Percentiles rank a stretch among this genome's conserved stretches.
Conservation (phyloP, 371 early-diverging fungal genomes). For the Actinomortierella wolfii region DNA sequence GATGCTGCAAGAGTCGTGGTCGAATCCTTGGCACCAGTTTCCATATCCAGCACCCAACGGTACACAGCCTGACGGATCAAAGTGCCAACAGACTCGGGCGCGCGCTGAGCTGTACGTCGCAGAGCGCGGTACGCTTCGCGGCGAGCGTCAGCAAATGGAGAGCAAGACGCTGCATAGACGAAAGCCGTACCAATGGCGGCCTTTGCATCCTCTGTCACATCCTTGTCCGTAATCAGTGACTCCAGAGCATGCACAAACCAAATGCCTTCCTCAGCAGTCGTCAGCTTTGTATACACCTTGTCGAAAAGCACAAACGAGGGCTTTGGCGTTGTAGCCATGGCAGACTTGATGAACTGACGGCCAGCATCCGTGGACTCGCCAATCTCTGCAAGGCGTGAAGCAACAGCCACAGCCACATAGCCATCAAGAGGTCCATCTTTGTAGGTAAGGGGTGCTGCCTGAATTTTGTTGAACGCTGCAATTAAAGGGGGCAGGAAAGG, state of each 20-base stretch:
- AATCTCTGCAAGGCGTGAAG: conserved; percentile 23
- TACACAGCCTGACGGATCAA: conserved; percentile 55
- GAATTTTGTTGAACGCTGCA: conserved; percentile 63
- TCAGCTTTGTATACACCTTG: conserved; percentile 79
- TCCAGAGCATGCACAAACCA: conserved; percentile 75
- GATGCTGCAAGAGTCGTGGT: conserved; percentile 54
- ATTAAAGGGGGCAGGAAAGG: conserved; percentile 59
- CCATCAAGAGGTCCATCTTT: conserved; percentile 77
- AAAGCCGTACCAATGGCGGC: conserved; percentile 47
- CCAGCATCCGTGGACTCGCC: conserved; percentile 20
- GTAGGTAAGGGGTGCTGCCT: conserved; percentile 65
- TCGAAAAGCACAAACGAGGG: conserved; percentile 82
- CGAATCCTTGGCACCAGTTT: conserved; percentile 52
- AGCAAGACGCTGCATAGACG: conserved; percentile 58
- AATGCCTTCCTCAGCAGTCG: conserved; percentile 66
- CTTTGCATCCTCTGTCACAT: conserved; percentile 25
- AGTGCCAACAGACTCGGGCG: conserved; percentile 46
- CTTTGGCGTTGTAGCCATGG: conserved; percentile 53
- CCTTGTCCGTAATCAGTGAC: conserved; percentile 47
- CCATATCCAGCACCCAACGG: conserved; percentile 61
- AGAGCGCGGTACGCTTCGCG: conserved; percentile 54
- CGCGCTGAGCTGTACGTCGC: conserved; percentile 46
- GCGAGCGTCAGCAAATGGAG: conserved; percentile 57
- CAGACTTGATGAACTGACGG: conserved; percentile 34
- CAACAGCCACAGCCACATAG: conserved; percentile 63